A percentile compares a stretch with the other conserved stretches of the same genome.
phyloP scores from a whole-genome alignment of 148 eudicot genomes.

The Drosera capensis region DNA sequence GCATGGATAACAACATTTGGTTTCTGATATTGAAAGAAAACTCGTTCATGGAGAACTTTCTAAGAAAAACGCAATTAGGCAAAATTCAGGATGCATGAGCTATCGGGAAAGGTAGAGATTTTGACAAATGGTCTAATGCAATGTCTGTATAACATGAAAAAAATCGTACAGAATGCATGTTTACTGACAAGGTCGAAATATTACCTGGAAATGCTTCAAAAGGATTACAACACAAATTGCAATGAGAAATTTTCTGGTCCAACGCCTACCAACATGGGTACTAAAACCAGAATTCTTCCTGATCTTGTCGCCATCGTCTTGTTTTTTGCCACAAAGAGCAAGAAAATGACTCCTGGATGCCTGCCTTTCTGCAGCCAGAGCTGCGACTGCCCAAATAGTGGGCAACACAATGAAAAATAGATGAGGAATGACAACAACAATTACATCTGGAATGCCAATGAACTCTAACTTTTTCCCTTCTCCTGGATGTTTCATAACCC shows the following conservation, averaged over 20 bases:
- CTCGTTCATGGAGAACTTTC: too few relatives aligned
- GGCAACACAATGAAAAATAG: slow-evolving; percentile 58
- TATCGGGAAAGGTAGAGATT: background rate
- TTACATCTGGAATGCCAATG: slow-evolving; percentile 68
- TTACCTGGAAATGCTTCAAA: slow-evolving; percentile 72
- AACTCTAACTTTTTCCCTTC: slow-evolving; percentile 22
- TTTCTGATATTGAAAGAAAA: too few relatives aligned
- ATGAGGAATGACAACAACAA: slow-evolving; percentile 80
- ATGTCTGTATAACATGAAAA: background rate
- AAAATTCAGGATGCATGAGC: too few relatives aligned
- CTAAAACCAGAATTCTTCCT: background rate
- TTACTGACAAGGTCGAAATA: too few relatives aligned
- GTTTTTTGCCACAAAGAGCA: slow-evolving; percentile 54
- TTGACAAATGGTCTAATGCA: background rate
- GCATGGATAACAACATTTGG: too few relatives aligned
- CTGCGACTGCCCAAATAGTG: slow-evolving; percentile 26
- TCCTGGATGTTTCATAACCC: slow-evolving; percentile 34
- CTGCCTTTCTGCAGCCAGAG: slow-evolving; percentile 52
- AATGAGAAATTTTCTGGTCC: slow-evolving; percentile 46
- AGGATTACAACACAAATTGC: slow-evolving; percentile 40
- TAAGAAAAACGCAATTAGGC: too few relatives aligned
- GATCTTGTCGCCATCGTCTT: slow-evolving; percentile 25
- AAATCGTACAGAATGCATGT: background rate
- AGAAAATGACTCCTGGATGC: slow-evolving; percentile 29
- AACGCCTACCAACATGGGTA: slow-evolving; percentile 16